phyloP scores from a whole-genome alignment of 495 filamentous ascomycete species.

The Lasiosphaeria ovina region DNA sequence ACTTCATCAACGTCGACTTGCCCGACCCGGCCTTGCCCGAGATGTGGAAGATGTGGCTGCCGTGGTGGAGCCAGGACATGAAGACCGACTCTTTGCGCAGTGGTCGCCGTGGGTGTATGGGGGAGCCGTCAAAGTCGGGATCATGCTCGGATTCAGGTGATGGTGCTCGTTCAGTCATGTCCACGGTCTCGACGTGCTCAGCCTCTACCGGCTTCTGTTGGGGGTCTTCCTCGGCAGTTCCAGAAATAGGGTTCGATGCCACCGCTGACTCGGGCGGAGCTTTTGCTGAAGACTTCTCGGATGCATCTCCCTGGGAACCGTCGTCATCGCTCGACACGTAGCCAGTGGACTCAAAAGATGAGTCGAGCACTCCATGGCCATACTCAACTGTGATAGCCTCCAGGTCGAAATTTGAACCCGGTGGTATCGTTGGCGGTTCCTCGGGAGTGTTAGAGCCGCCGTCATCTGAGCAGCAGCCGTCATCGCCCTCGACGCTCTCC shows the following conservation, averaged over 20 bases:
- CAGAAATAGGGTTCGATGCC: not conserved
- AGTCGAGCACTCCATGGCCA: not conserved
- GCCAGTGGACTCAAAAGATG: not conserved
- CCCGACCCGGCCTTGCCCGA: slow-evolving; percentile 17
- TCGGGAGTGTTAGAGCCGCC: not conserved
- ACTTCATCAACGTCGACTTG: slow-evolving; percentile 23
- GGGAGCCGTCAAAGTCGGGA: not conserved
- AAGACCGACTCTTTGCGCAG: not conserved
- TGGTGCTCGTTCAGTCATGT: not conserved
- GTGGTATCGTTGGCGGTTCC: not conserved
- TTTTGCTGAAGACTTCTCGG: not conserved
- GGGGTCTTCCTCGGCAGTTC: not conserved
- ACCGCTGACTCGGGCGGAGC: not conserved
- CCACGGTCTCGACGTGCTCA: not conserved
- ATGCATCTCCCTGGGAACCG: not conserved
- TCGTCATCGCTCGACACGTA: not conserved
- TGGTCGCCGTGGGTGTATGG: not conserved
- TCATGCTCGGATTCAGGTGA: not conserved
- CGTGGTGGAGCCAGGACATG: slow-evolving; percentile 1
- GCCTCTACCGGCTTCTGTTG: not conserved
- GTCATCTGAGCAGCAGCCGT: not conserved
- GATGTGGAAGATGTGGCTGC: slow-evolving; percentile 15
- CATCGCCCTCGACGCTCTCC: not conserved
- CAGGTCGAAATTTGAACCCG: not conserved
- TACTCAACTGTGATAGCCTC: not conserved